Evolutionary conservation across 2,329 filamentous ascomycete species (phyloP), one percentile per base, ranked within the genome.

Genomic region (Aspergillus glaucus): DNA sequence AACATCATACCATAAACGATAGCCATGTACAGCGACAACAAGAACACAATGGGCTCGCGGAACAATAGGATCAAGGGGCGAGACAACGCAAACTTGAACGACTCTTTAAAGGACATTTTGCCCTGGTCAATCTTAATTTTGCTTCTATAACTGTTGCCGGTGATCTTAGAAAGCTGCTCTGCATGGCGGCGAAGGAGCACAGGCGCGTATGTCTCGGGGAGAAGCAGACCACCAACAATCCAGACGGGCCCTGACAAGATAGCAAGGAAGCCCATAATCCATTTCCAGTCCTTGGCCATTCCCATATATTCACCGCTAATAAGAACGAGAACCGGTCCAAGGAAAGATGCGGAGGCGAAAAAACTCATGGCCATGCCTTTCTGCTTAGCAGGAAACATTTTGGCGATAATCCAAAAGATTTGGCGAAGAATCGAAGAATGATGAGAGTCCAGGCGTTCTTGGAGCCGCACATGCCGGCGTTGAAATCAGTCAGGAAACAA

Each of bases 301-400:
- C 81, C 80, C 1, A 87, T 69, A 63, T 87, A 88, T 2, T 84
- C 84, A 53, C 82, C 82, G 6, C 79, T 77, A 42, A 87, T 81
- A 1, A 86, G 86, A 0, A 85, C 82, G 61, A 71, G 79, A 47
- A 68, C 78, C 0, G 85, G 82, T 1, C 84, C 84, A 8, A 12
- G 7, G 12, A 12, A 32, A 7, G 28, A 8, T 32, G 83, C 82
- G 12, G 81, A 75, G 3, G 84, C 80, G 58, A 87, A 88, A 24
- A 86, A 61, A n/a, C 79, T 78, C 54, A 82, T 77, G 0, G 84
- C 85, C 36, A 75, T 50, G 49, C 80, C 80, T 52, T 80, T 67
- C 44, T 81, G 68, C 0, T 69, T 64, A 2, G 77, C 75, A 6
- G 70, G 60, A 55, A 82, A 84, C 66, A 82, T 79, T 59, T 85